Evolutionary conservation across 495 filamentous ascomycete species (phyloP).

Genomic region (Massariosphaeria phaeospora): DNA sequence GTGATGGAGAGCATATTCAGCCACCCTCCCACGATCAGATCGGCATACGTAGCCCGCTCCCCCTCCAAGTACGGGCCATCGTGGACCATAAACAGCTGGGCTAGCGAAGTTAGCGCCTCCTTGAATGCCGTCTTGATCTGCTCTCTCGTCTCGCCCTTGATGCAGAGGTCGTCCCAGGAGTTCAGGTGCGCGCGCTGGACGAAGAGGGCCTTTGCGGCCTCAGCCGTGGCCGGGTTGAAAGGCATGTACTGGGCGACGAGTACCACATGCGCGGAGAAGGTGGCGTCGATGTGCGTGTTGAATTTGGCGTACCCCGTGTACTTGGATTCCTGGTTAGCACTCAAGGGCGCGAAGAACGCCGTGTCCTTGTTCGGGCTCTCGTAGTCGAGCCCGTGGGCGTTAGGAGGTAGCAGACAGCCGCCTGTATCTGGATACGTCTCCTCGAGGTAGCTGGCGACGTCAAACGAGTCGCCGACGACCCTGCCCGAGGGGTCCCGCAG

Average conservation of each 20-base stretch:
- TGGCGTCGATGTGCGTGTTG: constrained; percentile 49
- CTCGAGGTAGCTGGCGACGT: constrained; percentile 57
- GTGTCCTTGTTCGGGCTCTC: constrained; percentile 26
- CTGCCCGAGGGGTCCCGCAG: constrained; percentile 47
- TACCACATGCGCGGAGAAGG: constrained; percentile 43
- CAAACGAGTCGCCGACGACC: constrained; percentile 57
- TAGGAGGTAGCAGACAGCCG: constrained; percentile 42
- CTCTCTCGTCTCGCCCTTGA: constrained; percentile 45
- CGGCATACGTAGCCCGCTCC: constrained; percentile 50
- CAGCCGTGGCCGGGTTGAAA: constrained; percentile 45
- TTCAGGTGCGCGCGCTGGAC: constrained; percentile 43
- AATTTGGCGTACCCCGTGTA: constrained; percentile 40
- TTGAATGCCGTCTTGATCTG: constrained; percentile 40
- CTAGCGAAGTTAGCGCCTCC: constrained; percentile 44
- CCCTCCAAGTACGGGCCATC: constrained; percentile 53
- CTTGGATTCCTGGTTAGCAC: constrained; percentile 17
- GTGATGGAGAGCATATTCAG: constrained; percentile 44
- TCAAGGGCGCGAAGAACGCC: constrained; percentile 26
- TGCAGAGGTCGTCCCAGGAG: constrained; percentile 47
- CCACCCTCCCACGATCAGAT: constrained; percentile 60
- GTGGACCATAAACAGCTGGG: constrained; percentile 40
- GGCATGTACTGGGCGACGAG: constrained; percentile 41
- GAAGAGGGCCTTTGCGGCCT: constrained; percentile 46
- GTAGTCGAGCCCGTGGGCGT: constrained; percentile 18
- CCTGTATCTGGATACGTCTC: constrained; percentile 44